Percentiles rank a stretch among this genome's conserved stretches.
These are phyloP conservation scores for Vitis riparia DNA, from an alignment of 164 flowering plant genomes.

Conservation along the genomic window DNA sequence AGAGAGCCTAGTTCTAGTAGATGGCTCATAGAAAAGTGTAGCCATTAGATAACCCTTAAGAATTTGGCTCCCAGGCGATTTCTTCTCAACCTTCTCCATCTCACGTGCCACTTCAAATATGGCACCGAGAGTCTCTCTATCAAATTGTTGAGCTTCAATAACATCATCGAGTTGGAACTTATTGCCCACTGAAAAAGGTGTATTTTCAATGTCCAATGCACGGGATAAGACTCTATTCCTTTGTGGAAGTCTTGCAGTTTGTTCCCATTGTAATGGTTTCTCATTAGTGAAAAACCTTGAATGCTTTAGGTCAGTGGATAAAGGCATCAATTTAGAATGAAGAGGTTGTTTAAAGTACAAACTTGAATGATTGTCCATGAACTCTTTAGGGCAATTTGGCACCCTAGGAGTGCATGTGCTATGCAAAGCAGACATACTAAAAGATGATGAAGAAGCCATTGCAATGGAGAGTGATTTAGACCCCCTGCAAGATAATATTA, in stretches of 20 bases:
- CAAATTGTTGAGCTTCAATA: slow-evolving; percentile 93
- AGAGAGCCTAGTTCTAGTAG: slow-evolving; percentile 95
- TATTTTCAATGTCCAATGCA: slow-evolving; percentile 30
- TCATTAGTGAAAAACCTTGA: slow-evolving; percentile 11
- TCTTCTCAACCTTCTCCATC: slow-evolving; percentile 87
- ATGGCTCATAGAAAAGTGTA: slow-evolving; percentile 94
- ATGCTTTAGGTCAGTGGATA: slow-evolving; percentile 6
- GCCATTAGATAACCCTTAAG: slow-evolving; percentile 94
- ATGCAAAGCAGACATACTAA: slow-evolving; percentile 10
- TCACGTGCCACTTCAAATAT: slow-evolving; percentile 86
- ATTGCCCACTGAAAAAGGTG: slow-evolving; percentile 40
- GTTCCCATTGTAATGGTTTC: slow-evolving; percentile 20
- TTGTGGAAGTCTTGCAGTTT: slow-evolving; percentile 4
- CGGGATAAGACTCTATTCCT: slow-evolving; percentile 28
- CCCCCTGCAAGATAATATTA: too few relatives aligned
- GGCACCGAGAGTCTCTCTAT: slow-evolving; percentile 68
- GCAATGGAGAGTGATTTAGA: background rate
- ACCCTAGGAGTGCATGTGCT: slow-evolving; percentile 9
- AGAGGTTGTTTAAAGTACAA: slow-evolving; percentile 8
- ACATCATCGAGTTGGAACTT: slow-evolving; percentile 90
- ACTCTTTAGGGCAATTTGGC: slow-evolving; percentile 14
- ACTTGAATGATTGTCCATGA: slow-evolving; percentile 12
- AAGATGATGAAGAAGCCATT: slow-evolving; percentile 22
- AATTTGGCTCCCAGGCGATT: slow-evolving; percentile 63
- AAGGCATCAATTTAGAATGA: slow-evolving; percentile 16